phyloP scores from a whole-genome alignment of 306 rosid genomes.

The Cercis canadensis region DNA sequence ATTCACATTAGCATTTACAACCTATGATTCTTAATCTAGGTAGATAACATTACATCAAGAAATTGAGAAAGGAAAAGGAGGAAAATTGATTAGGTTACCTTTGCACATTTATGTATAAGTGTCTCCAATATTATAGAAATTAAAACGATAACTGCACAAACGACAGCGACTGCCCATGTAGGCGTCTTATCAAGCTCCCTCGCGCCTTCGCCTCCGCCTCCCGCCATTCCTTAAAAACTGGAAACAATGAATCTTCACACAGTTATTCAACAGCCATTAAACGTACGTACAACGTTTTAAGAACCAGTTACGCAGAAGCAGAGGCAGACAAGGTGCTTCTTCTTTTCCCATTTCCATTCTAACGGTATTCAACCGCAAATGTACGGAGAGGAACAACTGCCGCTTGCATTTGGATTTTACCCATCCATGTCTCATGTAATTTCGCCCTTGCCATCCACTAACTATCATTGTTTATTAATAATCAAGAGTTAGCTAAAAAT shows the following conservation, averaged over 20 bases:
- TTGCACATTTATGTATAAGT: conserved; percentile 63
- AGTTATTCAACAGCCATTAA: not conserved
- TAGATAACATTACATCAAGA: too few species aligned
- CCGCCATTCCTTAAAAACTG: conserved; percentile 49
- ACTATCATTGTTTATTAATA: too few species aligned
- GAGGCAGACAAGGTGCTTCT: not conserved
- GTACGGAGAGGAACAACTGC: conserved; percentile 53
- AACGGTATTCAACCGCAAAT: conserved; percentile 40
- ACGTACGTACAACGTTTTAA: too few species aligned
- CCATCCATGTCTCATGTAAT: conserved; percentile 21
- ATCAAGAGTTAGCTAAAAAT: too few species aligned
- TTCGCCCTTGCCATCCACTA: conserved; percentile 22
- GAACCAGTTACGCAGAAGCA: not conserved
- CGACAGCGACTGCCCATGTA: conserved; percentile 90
- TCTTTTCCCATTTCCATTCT: not conserved
- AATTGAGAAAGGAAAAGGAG: too few species aligned
- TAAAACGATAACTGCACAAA: conserved; percentile 75
- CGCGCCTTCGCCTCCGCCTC: conserved; percentile 47
- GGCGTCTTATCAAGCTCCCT: conserved; percentile 84
- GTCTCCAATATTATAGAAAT: conserved; percentile 77
- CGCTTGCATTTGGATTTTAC: conserved; percentile 34
- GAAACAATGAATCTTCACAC: too few species aligned
- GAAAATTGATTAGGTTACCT: conserved; percentile 36
- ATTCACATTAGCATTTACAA: too few species aligned
- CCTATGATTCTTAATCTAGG: too few species aligned